A percentile compares a stretch with the other conserved stretches of the same genome.
phyloP scores from a whole-genome alignment of 169 alveolate species.

The Perkinsus olseni region DNA sequence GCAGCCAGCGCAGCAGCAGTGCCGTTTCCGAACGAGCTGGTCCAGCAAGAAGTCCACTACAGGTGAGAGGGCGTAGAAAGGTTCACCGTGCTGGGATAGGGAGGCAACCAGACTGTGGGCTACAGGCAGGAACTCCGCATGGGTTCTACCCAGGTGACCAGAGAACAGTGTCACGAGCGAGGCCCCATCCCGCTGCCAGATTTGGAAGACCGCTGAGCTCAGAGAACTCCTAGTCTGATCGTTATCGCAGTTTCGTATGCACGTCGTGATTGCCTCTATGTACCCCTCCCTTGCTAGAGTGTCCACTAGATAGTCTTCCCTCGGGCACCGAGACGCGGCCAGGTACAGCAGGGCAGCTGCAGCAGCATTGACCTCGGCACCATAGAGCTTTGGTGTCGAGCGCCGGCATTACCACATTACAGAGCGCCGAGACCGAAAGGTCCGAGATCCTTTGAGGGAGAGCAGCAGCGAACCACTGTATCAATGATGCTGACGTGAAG shows the following conservation, averaged over 20 bases:
- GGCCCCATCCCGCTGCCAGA: background rate
- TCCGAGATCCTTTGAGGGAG: background rate
- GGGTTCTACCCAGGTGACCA: background rate
- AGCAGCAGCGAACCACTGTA: background rate
- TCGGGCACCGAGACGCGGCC: background rate
- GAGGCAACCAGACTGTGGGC: background rate
- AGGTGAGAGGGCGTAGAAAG: background rate
- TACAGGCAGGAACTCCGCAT: background rate
- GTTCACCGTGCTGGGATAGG: background rate
- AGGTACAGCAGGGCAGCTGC: background rate
- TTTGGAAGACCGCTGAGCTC: background rate
- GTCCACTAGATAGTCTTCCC: background rate
- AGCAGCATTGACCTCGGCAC: background rate
- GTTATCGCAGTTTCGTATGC: background rate
- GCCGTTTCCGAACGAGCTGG: background rate
- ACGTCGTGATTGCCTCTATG: background rate
- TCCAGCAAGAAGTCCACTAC: background rate
- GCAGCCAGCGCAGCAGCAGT: background rate
- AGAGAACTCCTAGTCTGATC: background rate
- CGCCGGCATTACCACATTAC: background rate
- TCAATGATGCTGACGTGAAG: background rate
- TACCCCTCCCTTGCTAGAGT: background rate
- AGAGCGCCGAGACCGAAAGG: background rate
- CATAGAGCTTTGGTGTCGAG: background rate
- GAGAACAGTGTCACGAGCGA: background rate